Conservation (phyloP, 1,284 basidiomycete genomes). For the Termitomyces sp. region DNA sequence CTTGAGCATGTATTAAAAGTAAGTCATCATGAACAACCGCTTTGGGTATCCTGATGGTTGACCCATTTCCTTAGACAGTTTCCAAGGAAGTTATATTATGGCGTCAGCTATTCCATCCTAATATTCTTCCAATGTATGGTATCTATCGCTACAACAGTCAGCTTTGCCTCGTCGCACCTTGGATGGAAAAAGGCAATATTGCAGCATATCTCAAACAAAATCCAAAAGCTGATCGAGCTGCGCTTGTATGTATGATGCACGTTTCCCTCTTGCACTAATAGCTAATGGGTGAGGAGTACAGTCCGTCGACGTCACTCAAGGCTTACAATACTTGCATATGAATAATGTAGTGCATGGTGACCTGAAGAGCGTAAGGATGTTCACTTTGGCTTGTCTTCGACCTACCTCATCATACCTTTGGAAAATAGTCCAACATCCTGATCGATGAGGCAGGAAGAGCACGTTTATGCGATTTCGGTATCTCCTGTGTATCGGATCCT, state of each 20-base stretch:
- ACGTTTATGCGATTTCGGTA: constrained; percentile 1
- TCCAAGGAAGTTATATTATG: constrained; percentile 10
- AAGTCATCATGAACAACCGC: neutral
- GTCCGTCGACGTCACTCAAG: neutral
- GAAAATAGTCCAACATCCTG: neutral
- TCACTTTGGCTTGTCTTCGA: too few species aligned
- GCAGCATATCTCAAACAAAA: constrained; percentile 10
- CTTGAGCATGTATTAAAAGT: constrained; percentile 3
- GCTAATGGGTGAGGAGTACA: too few species aligned
- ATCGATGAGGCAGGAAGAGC: constrained; percentile 1
- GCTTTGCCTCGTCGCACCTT: constrained; percentile 17
- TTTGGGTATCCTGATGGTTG: neutral
- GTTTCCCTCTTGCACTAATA: too few species aligned
- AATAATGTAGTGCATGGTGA: neutral
- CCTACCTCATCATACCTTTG: too few species aligned
- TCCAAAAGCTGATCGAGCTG: neutral
- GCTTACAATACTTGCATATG: neutral
- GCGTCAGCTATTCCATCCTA: neutral
- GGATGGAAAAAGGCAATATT: constrained; percentile 20
- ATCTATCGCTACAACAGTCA: neutral
- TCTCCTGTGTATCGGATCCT: neutral
- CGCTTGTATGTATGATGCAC: too few species aligned
- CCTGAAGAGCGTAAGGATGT: too few species aligned
- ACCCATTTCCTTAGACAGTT: constrained; percentile 7
- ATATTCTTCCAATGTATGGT: constrained; percentile 17